Evolutionary conservation across 2,329 filamentous ascomycete genomes (phyloP).

Genomic region (Diaporthe ampelina): DNA sequence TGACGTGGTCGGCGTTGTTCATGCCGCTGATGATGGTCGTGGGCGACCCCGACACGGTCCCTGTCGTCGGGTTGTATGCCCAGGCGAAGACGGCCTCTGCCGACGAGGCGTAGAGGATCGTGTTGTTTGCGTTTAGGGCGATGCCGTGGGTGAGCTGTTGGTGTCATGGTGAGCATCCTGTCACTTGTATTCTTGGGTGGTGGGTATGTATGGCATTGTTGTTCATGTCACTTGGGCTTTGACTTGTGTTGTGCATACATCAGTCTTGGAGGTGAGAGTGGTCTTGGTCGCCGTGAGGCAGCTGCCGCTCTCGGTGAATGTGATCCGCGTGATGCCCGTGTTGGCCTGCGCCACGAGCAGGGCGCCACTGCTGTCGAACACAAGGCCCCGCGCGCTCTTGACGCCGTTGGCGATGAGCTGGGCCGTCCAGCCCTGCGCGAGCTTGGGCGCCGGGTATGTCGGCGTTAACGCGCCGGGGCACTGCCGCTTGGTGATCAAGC

Average conservation of each 20-base stretch:
- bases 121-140: conserved; percentile 60
- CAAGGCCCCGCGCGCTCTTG: conserved; percentile 58
- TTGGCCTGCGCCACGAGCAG: conserved; percentile 61
- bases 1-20: conserved; percentile 70
- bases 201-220: no score
- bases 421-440: conserved; percentile 59
- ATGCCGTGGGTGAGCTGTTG: conserved; percentile 64
- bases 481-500: background rate
- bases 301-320: conserved; percentile 56
- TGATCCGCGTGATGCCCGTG: conserved; percentile 58
- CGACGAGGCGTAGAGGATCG: conserved; percentile 66
- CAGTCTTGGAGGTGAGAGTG: conserved; percentile 44
- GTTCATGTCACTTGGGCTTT: conserved; percentile 34
- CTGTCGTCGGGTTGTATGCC: conserved; percentile 67
- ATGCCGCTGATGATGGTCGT: conserved; percentile 71
- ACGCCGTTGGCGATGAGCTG: conserved; percentile 59
- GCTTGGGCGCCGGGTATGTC: conserved; percentile 53
- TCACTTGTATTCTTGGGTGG: conserved; percentile 48
- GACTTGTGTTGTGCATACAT: background rate
- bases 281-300: conserved; percentile 54
- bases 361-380: conserved; percentile 59
- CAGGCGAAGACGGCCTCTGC: conserved; percentile 69
- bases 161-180: background rate
- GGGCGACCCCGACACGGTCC: conserved; percentile 54
- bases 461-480: conserved; percentile 48